phyloP scores from a whole-genome alignment of 169 alveolate species.

The Plasmodium berghei region DNA sequence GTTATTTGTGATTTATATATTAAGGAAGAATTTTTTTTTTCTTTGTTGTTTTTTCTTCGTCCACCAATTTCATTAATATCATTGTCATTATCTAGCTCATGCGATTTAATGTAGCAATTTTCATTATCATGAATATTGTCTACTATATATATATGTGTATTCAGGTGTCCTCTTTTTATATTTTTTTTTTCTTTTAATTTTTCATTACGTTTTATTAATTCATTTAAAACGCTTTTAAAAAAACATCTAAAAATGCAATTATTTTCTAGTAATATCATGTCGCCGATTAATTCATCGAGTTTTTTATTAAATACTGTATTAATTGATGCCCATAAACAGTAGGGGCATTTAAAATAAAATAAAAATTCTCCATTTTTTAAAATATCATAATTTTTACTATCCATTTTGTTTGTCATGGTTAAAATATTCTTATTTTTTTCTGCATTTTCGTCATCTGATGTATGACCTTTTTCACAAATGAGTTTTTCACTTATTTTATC shows the following conservation, averaged over 20 bases:
- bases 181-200: slow-evolving; percentile 23
- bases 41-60: not conserved
- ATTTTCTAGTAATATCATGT: slow-evolving; percentile 56
- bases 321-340: slow-evolving; percentile 68
- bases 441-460: slow-evolving; percentile 22
- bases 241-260: slow-evolving; percentile 19
- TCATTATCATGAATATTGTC: slow-evolving; percentile 9
- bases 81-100: not conserved
- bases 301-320: slow-evolving; percentile 13
- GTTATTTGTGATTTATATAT: slow-evolving; percentile 35
- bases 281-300: slow-evolving; percentile 53
- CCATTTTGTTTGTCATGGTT: not conserved
- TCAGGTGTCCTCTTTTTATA: slow-evolving; percentile 16
- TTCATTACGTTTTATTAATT: slow-evolving; percentile 46
- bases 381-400: slow-evolving; percentile 1
- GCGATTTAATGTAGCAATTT: not conserved
- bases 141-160: slow-evolving; percentile 16
- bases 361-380: slow-evolving; percentile 15
- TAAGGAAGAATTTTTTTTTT: not conserved
- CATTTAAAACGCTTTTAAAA: slow-evolving; percentile 37
- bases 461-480: not conserved
- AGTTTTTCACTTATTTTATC: slow-evolving; percentile 1
- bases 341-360: slow-evolving; percentile 64
- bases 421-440: not conserved
- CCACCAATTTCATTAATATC: not conserved